Evolutionary conservation across 768 basidiomycete species (phyloP).

Genomic region (Imleria badia): DNA sequence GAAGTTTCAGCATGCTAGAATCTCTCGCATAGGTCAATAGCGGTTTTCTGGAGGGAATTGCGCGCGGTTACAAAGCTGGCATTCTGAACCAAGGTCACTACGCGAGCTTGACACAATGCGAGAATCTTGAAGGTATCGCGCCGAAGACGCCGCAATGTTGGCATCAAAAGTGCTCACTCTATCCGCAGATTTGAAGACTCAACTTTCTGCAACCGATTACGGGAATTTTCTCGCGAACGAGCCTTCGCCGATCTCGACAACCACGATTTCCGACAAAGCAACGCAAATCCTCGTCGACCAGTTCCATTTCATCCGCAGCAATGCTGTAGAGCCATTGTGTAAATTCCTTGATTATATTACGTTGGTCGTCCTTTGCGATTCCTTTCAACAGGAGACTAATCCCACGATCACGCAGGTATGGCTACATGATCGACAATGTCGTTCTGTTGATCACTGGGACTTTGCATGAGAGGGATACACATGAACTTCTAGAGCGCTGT

Average conservation of each 20-base stretch:
- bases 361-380: slow-evolving; percentile 47
- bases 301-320: slow-evolving; percentile 90
- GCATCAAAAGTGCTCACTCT: slow-evolving; percentile 1
- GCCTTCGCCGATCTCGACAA: slow-evolving; percentile 87
- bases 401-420: slow-evolving; percentile 58
- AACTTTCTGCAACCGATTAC: slow-evolving; percentile 95
- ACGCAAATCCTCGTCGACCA: slow-evolving; percentile 95
- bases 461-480: slow-evolving; percentile 94
- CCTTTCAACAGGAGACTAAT: slow-evolving; percentile 3
- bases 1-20: neutral
- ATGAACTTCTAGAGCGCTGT: slow-evolving; percentile 93
- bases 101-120: slow-evolving; percentile 93
- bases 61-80: slow-evolving; percentile 92
- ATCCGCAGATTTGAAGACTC: slow-evolving; percentile 86
- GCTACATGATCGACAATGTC: slow-evolving; percentile 99
- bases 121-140: slow-evolving; percentile 84
- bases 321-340: slow-evolving; percentile 86
- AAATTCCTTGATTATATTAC: slow-evolving; percentile 98
- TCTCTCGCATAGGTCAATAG: slow-evolving; percentile 54
- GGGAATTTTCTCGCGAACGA: slow-evolving; percentile 98
- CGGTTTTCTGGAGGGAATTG: slow-evolving; percentile 80
- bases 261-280: slow-evolving; percentile 95
- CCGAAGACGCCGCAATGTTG: neutral
- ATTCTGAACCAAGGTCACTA: slow-evolving; percentile 90
- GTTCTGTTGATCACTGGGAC: slow-evolving; percentile 97